Evolutionary conservation across 1,139 yeast species (phyloP).

Genomic region (Magnusiomyces fungicola): DNA sequence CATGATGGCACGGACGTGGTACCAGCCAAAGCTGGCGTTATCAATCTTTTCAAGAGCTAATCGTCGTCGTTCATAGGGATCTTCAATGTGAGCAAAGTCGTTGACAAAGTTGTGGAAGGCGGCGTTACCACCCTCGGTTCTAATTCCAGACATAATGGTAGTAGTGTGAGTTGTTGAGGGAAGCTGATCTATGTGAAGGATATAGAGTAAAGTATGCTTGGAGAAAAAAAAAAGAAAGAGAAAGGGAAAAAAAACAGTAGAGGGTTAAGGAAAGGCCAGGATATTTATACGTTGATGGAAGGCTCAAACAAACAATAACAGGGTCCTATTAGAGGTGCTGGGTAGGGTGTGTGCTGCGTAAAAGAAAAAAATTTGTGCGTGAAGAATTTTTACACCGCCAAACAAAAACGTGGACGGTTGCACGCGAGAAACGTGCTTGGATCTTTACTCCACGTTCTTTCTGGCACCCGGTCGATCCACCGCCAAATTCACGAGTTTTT

Average conservation of each 20-base stretch:
- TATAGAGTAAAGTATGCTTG: neutral
- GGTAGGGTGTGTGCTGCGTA: no score
- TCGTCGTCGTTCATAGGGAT: conserved; percentile 85
- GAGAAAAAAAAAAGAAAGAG: neutral
- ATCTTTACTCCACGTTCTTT: no score
- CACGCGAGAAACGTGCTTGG: no score
- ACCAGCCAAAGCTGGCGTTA: conserved; percentile 79
- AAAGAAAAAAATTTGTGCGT: no score
- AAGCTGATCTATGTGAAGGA: neutral
- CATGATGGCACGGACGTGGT: conserved; percentile 75
- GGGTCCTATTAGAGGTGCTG: no score
- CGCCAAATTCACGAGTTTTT: no score
- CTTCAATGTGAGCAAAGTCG: conserved; percentile 77
- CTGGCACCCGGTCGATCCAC: no score
- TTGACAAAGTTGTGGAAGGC: conserved; percentile 83
- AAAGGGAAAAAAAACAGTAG: neutral
- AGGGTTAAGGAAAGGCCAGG: no score
- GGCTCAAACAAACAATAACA: no score
- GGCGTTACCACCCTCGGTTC: conserved; percentile 72
- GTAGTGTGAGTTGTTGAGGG: neutral
- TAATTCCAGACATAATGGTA: conserved; percentile 13
- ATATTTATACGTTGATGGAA: no score
- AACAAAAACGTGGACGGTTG: no score
- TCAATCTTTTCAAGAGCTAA: conserved; percentile 84
- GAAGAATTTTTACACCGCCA: no score